Evolutionary conservation across 1,284 basidiomycete species (phyloP).

Genomic region (Cutaneotrichosporon sp.): DNA sequence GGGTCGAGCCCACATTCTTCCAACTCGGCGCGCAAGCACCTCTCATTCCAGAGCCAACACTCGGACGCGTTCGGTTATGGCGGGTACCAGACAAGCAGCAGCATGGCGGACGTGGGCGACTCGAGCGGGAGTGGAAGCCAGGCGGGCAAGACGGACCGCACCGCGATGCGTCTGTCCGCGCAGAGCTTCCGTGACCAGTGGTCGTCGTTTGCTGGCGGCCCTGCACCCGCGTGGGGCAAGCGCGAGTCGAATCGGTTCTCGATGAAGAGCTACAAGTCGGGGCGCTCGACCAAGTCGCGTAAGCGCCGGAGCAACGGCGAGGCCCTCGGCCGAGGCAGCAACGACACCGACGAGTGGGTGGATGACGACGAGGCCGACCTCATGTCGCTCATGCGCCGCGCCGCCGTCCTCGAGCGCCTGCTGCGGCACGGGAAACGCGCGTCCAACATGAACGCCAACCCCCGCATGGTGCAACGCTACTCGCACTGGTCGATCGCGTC

Average conservation of each 20-base stretch:
- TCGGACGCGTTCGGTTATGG: background rate
- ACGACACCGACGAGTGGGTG: conserved; percentile 8
- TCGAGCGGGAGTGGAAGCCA: background rate
- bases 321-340: background rate
- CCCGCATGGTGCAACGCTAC: conserved; percentile 10
- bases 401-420: conserved; percentile 43
- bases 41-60: conserved; percentile 5
- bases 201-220: conserved; percentile 20
- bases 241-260: conserved; percentile 19
- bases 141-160: background rate
- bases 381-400: conserved; percentile 33
- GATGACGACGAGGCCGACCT: conserved; percentile 41
- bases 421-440: conserved; percentile 41
- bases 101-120: conserved; percentile 6
- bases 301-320: conserved; percentile 8
- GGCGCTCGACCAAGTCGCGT: conserved; percentile 10
- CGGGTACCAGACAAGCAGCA: conserved; percentile 5
- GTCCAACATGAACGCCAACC: conserved; percentile 11
- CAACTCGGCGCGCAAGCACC: conserved; percentile 1
- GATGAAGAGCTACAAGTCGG: conserved; percentile 6
- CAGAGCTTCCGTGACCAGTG: conserved; percentile 7
- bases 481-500: conserved; percentile 12
- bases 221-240: conserved; percentile 21
- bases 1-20: background rate
- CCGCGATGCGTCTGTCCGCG: background rate